Conservation (phyloP, 2,329 filamentous ascomycete species). For the Calonectria hawksworthii region DNA sequence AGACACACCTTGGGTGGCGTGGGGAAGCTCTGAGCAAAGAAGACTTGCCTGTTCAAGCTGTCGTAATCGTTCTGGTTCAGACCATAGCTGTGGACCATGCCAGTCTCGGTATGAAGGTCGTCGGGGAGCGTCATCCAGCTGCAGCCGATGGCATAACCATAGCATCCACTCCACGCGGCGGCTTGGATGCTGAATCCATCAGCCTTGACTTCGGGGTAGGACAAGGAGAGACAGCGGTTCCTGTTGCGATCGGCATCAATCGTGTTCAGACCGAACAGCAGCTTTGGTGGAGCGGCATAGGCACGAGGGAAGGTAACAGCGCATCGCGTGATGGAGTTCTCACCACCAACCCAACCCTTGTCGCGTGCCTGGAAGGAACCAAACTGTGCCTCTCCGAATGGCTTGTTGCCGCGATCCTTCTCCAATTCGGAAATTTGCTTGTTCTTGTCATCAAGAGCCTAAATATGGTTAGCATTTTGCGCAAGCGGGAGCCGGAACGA, state of each 20-base stretch:
- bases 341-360: background rate
- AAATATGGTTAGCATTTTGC: background rate
- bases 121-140: background rate
- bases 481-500: background rate
- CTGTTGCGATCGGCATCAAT: background rate
- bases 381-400: background rate
- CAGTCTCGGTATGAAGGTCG: background rate
- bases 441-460: background rate
- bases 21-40: background rate
- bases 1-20: background rate
- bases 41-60: background rate
- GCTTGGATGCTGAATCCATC: background rate
- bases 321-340: background rate
- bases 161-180: background rate
- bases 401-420: background rate
- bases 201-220: background rate
- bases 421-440: background rate
- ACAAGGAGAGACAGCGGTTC: background rate
- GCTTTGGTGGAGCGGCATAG: background rate
- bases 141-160: background rate
- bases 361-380: background rate
- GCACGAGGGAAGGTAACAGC: background rate
- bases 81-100: background rate
- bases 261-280: background rate
- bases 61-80: background rate